phyloP scores from a whole-genome alignment of 2,329 filamentous ascomycete species.

The Colletotrichum liriopes region DNA sequence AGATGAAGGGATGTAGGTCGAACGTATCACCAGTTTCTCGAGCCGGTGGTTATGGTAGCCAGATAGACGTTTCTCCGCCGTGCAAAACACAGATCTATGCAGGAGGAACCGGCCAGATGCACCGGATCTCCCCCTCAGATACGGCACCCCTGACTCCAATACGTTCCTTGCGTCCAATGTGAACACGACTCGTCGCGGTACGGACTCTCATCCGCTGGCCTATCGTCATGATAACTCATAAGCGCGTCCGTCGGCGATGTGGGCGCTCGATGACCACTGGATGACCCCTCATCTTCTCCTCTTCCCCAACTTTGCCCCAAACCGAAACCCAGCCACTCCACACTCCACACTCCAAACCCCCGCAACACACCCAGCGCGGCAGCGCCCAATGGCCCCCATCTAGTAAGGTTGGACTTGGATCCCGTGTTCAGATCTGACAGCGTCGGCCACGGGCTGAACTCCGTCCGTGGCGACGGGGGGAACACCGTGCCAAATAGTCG shows the following conservation, averaged over 20 bases:
- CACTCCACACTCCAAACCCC: neutral
- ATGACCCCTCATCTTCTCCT: neutral
- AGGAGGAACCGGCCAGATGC: neutral
- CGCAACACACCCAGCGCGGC: neutral
- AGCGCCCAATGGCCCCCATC: neutral
- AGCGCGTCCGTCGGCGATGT: neutral
- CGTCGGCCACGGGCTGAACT: neutral
- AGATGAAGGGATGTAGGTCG: neutral
- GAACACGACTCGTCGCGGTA: neutral
- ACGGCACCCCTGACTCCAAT: neutral
- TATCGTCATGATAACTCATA: neutral
- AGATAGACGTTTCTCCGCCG: too few relatives aligned
- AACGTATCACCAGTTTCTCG: neutral
- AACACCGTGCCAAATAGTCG: neutral
- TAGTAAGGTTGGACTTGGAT: neutral
- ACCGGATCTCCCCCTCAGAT: neutral
- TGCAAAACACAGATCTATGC: neutral
- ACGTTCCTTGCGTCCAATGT: too few relatives aligned
- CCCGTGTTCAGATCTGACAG: neutral
- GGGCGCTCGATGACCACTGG: neutral
- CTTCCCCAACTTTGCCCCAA: constrained; percentile 4
- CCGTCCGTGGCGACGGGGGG: neutral
- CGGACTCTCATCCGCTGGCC: neutral
- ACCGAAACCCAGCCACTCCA: neutral
- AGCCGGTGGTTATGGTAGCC: neutral